These are phyloP conservation scores for Tolypocladium capitatum DNA, from an alignment of 2,329 filamentous ascomycete species.

Conservation along the genomic window DNA sequence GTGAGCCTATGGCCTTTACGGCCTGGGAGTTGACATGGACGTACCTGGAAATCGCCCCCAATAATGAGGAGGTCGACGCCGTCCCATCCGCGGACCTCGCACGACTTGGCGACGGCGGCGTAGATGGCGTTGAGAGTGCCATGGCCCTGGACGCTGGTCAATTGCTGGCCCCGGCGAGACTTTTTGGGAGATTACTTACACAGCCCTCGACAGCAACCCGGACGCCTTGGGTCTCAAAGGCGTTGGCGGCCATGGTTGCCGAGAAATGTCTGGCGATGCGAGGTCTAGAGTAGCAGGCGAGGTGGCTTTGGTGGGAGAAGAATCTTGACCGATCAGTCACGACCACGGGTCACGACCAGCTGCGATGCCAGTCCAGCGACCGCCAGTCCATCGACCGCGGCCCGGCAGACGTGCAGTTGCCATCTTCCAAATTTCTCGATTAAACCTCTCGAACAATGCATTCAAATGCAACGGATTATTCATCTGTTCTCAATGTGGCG, in stretches of 20 bases:
- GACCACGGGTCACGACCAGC: too few relatives aligned
- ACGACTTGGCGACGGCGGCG: constrained; percentile 56
- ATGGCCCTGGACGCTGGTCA: constrained; percentile 54
- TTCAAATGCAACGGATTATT: too few relatives aligned
- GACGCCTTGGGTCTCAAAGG: constrained; percentile 34
- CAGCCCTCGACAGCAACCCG: constrained; percentile 81
- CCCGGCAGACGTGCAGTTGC: too few relatives aligned
- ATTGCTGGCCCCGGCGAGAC: neutral
- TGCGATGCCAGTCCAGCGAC: too few relatives aligned
- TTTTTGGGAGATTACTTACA: constrained; percentile 36
- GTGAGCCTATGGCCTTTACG: neutral
- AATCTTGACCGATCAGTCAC: too few relatives aligned
- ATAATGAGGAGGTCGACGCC: constrained; percentile 84
- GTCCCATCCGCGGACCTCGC: constrained; percentile 60
- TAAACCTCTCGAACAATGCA: too few relatives aligned
- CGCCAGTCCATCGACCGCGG: too few relatives aligned
- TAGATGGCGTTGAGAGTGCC: constrained; percentile 89
- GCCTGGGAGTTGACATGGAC: constrained; percentile 1
- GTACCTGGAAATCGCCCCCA: constrained; percentile 84
- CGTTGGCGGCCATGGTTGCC: constrained; percentile 2
- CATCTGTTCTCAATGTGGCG: too few relatives aligned
- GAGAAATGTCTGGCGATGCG: neutral
- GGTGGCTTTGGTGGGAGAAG: too few relatives aligned
- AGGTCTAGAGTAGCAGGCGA: too few relatives aligned
- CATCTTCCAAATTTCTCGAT: too few relatives aligned